Base-by-base conservation (phyloP, 441 rosid genomes). In the Gossypium trilobum region DNA sequence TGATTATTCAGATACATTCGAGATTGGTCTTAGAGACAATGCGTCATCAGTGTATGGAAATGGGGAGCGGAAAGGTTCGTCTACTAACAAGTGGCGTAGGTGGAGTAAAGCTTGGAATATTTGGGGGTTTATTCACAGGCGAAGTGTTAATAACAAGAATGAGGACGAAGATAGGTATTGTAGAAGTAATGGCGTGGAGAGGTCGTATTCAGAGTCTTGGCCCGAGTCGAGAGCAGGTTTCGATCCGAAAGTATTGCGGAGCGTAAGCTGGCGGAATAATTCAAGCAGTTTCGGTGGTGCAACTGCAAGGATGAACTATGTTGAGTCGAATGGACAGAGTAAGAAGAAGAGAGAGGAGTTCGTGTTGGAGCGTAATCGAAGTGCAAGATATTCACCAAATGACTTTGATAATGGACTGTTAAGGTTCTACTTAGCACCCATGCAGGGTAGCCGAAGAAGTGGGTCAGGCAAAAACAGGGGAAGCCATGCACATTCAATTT, bases 201-300 rank as follows among this genome's bases (percentile, higher is more conserved):
- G 98, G 82, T 95, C 98, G 0, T 85, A 81, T 68, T 95, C 98
- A 0, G 97, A 91, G 75, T 90, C 99, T 0, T 94, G 99, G 99
- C 96, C 80, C 23, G 97, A 90, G 66, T 77, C 68, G 14, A 84
- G 84, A 82, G 88, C 79, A 60, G 88, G 82, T 58, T 85, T 84
- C 19, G 85, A 90, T 48, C 91, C 93, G 8, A 95, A 82, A 84
- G 59, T 95, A 68, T 59, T 84, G 79, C 85, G 99, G 82, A 95
- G 99, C 84, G 97, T 92, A 42, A 95, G 97, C 76, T 91, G 94
- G 91, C 82, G 97, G 79, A 92, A 87, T 77, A 92, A 87, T 77
- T 84, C 94, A 0, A 78, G 84, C 74, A 82, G 77, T 64, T 85
- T 86, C 23, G 88, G 86, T 4, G 39, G 39, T 22, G 87, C 85